phyloP scores from a whole-genome alignment of 208 protist genomes.

The Trypanosomatidae sp. region DNA sequence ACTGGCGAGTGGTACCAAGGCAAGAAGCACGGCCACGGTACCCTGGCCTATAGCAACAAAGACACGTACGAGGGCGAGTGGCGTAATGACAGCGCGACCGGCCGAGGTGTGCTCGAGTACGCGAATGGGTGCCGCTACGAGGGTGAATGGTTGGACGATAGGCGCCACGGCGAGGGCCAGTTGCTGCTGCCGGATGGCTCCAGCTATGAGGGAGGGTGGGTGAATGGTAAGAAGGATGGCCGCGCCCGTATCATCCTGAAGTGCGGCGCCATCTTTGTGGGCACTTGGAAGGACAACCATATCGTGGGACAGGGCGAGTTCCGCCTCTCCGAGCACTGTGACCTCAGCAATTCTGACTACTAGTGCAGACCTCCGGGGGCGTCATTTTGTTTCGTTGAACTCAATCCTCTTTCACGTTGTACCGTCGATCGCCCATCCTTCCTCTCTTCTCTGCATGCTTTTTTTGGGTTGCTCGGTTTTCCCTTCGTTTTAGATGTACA shows the following conservation, averaged over 20 bases:
- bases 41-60: conserved; percentile 90
- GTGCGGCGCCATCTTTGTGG: conserved; percentile 85
- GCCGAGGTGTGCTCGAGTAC: conserved; percentile 86
- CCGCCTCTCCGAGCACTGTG: conserved; percentile 85
- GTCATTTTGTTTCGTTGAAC: conserved; percentile 5
- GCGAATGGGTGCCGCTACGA: conserved; percentile 92
- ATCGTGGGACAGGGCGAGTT: conserved; percentile 90
- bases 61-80: conserved; percentile 92
- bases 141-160: conserved; percentile 85
- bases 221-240: conserved; percentile 89
- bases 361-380: conserved; percentile 20
- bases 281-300: conserved; percentile 88
- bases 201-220: conserved; percentile 88
- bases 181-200: conserved; percentile 82
- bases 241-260: conserved; percentile 89
- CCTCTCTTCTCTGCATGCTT: neutral
- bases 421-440: neutral
- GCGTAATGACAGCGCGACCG: conserved; percentile 81
- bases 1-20: conserved; percentile 91
- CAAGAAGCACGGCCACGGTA: conserved; percentile 89
- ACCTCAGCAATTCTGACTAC: conserved; percentile 92
- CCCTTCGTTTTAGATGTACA: conserved; percentile 3
- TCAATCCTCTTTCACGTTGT: neutral
- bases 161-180: conserved; percentile 81
- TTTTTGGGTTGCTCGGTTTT: neutral